Evolutionary conservation across 208 protist genomes (phyloP), one percentile per base, ranked within the genome.

Genomic region (Acanthamoeba divionensis): DNA sequence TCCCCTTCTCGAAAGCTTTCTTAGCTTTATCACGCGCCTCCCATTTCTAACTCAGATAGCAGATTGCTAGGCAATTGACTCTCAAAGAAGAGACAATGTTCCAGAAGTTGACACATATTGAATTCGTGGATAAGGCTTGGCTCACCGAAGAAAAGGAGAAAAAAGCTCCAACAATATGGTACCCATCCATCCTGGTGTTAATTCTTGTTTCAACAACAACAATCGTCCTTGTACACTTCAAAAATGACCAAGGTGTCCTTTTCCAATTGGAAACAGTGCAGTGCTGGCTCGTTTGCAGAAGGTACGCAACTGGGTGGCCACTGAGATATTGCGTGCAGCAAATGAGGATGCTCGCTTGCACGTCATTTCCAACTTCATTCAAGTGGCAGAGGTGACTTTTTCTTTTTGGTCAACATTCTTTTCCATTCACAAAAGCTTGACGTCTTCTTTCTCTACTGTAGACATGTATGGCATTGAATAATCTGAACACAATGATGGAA

Each of bases 401-500:
- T 7, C n/a, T 31, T 8, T n/a, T n/a, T n/a, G n/a, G n/a, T n/a
- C n/a, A n/a, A n/a, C n/a, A n/a, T n/a, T n/a, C n/a, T n/a, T 31
- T n/a, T 18, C 7, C 62, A 67, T 18, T n/a, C 62, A 67, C 62
- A 7, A 9, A n/a, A 12, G 10, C 9, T n/a, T 8, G 47, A 15
- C n/a, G n/a, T 24, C 52, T 57, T n/a, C n/a, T 57, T 57, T n/a
- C 52, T 15, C 18, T 57, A 24, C 52, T 15, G 18, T 41, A 93
- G 65, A 33, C 91, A 10, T 93, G 79, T 52, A 13, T 67, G 31
- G 47, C 87, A 9, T 38, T 95, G 0, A 91, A 89, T 52, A 95
- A 95, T n/a, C 92, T 93, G 38, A 94, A 94, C 75, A 87, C 52
- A 12, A 62, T 67, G 0, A 92, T 94, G 91, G 92, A 95, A 31